These are phyloP conservation scores for Vitellaria paradoxa DNA, from an alignment of 179 eudicot species.

Conservation along the genomic window DNA sequence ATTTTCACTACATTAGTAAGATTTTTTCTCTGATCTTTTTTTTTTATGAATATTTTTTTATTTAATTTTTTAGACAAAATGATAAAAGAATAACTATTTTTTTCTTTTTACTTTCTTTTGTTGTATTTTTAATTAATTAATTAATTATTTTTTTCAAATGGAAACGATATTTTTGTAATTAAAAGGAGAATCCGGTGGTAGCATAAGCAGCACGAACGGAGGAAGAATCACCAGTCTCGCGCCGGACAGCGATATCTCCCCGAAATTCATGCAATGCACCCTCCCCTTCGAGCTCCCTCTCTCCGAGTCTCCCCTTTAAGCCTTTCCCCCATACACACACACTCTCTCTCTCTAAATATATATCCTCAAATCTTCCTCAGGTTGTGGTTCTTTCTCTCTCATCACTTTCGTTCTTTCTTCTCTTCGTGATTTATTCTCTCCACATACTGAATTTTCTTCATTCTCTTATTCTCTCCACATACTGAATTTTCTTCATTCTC, in stretches of 20 bases:
- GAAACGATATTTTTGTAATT: neutral
- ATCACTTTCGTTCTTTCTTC: neutral
- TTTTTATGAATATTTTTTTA: no score
- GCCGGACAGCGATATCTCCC: slow-evolving; percentile 21
- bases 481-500: neutral
- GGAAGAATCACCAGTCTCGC: neutral
- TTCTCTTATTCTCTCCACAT: neutral
- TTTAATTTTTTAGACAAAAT: no score
- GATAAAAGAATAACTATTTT: no score
- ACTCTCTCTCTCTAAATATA: neutral
- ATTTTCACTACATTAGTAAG: no score
- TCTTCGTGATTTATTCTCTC: neutral
- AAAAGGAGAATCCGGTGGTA: neutral
- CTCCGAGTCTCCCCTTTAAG: slow-evolving; percentile 25
- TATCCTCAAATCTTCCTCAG: neutral
- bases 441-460: neutral
- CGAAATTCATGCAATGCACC: slow-evolving; percentile 30
- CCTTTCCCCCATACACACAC: neutral
- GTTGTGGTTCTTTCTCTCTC: neutral
- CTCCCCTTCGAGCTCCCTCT: slow-evolving; percentile 1
- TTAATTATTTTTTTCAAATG: no score
- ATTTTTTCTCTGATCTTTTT: no score
- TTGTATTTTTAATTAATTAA: no score
- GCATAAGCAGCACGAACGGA: no score
- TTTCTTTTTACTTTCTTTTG: no score